Conservation (phyloP, 2,329 filamentous ascomycete species). For the Fusarium nematophilum region DNA sequence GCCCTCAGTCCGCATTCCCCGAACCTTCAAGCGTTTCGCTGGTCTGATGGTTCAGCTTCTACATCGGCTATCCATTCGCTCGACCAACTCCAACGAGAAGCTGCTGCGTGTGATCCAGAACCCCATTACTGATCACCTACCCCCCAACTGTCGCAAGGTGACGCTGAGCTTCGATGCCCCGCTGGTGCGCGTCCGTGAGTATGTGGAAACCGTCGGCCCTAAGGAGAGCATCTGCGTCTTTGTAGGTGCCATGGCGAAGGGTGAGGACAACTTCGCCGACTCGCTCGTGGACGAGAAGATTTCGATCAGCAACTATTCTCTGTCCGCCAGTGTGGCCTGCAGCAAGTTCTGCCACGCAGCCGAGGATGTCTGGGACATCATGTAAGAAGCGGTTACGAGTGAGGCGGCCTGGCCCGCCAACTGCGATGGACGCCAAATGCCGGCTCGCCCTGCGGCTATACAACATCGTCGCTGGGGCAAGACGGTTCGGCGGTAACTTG, state of each 20-base stretch:
- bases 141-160: constrained; percentile 96
- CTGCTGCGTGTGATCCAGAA: constrained; percentile 97
- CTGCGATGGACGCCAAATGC: constrained; percentile 40
- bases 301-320: constrained; percentile 96
- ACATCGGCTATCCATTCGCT: constrained; percentile 94
- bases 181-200: constrained; percentile 88
- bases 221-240: constrained; percentile 98
- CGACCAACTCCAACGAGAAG: constrained; percentile 97
- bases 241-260: constrained; percentile 98
- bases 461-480: constrained; percentile 72
- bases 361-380: constrained; percentile 94
- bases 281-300: constrained; percentile 96
- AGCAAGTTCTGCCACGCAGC: constrained; percentile 99
- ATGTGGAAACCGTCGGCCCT: constrained; percentile 80
- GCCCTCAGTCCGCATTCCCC: constrained; percentile 95
- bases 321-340: constrained; percentile 97
- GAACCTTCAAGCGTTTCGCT: constrained; percentile 98
- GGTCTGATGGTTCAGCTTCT: constrained; percentile 98
- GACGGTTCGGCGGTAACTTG: constrained; percentile 63
- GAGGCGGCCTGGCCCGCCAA: constrained; percentile 26
- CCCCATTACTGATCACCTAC: constrained; percentile 95
- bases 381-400: constrained; percentile 63
- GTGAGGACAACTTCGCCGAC: constrained; percentile 94
- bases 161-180: constrained; percentile 94
- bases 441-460: constrained; percentile 67